Percentiles rank a stretch among this genome's conserved stretches.
Evolutionary conservation across 2,329 filamentous ascomycete species (phyloP).

Genomic region (Colletotrichum zoysiae): DNA sequence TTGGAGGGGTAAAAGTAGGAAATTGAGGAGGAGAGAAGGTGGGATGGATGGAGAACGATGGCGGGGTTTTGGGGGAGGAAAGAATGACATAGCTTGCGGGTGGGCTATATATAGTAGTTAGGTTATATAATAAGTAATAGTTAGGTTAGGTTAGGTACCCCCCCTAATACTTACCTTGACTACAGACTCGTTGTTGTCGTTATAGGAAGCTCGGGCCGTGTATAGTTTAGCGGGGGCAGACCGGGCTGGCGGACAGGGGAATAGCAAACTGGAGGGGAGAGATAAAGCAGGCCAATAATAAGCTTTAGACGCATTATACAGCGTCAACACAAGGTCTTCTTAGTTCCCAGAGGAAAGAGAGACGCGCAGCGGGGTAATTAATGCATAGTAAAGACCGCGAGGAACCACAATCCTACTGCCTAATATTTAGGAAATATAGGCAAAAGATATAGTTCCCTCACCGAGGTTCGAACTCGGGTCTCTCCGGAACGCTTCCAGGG

Average conservation of each 20-base stretch:
- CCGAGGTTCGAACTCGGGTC: constrained; percentile 28
- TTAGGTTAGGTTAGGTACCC: too few species aligned
- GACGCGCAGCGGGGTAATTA: too few species aligned
- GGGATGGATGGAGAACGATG: constrained; percentile 16
- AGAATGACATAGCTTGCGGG: constrained; percentile 28
- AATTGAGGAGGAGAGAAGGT: background rate
- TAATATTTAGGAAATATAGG: background rate
- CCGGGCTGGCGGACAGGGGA: constrained; percentile 17
- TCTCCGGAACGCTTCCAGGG: constrained; percentile 18
- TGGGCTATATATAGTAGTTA: too few species aligned
- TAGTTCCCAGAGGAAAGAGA: background rate
- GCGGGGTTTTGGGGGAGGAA: constrained; percentile 23
- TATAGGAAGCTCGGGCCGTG: background rate
- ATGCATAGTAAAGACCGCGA: too few species aligned
- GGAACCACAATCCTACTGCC: too few species aligned
- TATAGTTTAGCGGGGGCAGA: constrained; percentile 11
- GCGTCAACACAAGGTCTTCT: background rate
- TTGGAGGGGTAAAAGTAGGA: constrained; percentile 21
- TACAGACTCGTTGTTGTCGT: background rate
- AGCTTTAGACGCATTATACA: constrained; percentile 16
- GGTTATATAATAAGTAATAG: too few species aligned
- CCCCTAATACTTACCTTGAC: too few species aligned
- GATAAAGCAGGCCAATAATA: constrained; percentile 16
- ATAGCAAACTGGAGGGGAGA: background rate
- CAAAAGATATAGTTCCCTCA: constrained; percentile 4